These are phyloP conservation scores for Phyllosticta paracitricarpa DNA, from an alignment of 2,329 filamentous ascomycete genomes.

Conservation along the genomic window DNA sequence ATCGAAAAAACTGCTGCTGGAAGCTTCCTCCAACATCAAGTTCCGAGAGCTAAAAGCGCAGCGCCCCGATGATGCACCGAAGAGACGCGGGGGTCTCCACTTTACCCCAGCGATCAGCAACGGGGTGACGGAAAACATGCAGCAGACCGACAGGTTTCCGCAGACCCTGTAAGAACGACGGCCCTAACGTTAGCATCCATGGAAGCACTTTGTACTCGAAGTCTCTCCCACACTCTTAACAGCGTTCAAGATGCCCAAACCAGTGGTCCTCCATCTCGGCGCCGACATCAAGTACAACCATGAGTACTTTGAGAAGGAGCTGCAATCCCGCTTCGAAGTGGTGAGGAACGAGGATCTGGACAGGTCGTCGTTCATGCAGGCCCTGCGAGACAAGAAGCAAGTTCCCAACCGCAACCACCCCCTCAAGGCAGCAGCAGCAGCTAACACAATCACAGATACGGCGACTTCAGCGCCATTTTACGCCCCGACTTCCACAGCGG, in stretches of 20 bases:
- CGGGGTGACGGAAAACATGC: not conserved
- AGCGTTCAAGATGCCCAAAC: constrained; percentile 16
- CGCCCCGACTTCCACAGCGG: constrained; percentile 13
- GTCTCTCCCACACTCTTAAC: not conserved
- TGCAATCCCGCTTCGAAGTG: constrained; percentile 32
- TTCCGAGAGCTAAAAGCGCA: no score
- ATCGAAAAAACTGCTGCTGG: no score
- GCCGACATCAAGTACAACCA: constrained; percentile 41
- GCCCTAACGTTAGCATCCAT: not conserved
- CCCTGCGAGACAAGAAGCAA: constrained; percentile 11
- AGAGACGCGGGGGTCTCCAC: not conserved
- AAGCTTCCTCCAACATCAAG: no score
- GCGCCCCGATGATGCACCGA: not conserved
- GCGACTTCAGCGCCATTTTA: constrained; percentile 13
- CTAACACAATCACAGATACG: constrained; percentile 4
- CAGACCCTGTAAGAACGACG: not conserved
- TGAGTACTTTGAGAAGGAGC: constrained; percentile 30
- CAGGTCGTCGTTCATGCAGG: constrained; percentile 18
- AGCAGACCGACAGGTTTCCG: not conserved
- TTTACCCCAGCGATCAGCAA: not conserved
- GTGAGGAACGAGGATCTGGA: constrained; percentile 29
- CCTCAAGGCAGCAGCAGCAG: not conserved
- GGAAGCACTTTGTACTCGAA: no score
- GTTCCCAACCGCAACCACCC: not conserved
- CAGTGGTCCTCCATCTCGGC: constrained; percentile 35